Base-by-base conservation (phyloP, 2,329 filamentous ascomycete genomes). In the Aureobasidium sp. region DNA sequence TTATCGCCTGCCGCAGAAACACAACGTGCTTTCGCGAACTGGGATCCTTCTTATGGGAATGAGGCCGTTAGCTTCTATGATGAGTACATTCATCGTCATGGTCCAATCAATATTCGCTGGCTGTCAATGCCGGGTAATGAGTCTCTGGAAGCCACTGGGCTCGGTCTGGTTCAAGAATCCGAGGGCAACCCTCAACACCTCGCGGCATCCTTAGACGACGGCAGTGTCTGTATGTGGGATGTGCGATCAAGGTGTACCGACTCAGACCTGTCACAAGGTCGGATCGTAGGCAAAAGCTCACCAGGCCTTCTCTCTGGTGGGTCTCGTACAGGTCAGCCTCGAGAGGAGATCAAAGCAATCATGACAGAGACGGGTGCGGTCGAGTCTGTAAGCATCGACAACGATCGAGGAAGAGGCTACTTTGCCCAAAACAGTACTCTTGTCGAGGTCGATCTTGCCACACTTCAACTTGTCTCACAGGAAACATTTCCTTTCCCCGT, bases 201-300 rank as follows among this genome's bases (percentile, higher is more conserved):
- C 0, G 80, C 95, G 17, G 86, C 88, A 0, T 90, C 91, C 2
- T 77, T 96, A 8, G 90, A 95, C 61, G 89, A 96, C 69, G 91
- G 91, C 0, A 90, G 89, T 55, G 81, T 96, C n/a, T 89, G 87
- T 66, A 74, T 96, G 7, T 96, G 91, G 91, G 88, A 95, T 43
- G 49, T 71, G 8, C 65, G 63, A 13, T 59, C 65, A 9, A 60
- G 50, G 11, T 31, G 37, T 17, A 51, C 43, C 9, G 45, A 40
- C 25, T 37, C 31, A 11, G 15, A 55, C 6, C 27, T 15, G 1
- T 69, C 70, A 64, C 81, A 79, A 64, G 88, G 89, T 1, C 81
- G 78, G 2, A 82, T 94, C 33, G 65, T 89, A 11, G 84, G 82
- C 0, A 81, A 81, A 63, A 94, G 88, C 71, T 75, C 75, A 21